Conservation (phyloP, 805 yeast species). For the Deakozyma indianensis region DNA sequence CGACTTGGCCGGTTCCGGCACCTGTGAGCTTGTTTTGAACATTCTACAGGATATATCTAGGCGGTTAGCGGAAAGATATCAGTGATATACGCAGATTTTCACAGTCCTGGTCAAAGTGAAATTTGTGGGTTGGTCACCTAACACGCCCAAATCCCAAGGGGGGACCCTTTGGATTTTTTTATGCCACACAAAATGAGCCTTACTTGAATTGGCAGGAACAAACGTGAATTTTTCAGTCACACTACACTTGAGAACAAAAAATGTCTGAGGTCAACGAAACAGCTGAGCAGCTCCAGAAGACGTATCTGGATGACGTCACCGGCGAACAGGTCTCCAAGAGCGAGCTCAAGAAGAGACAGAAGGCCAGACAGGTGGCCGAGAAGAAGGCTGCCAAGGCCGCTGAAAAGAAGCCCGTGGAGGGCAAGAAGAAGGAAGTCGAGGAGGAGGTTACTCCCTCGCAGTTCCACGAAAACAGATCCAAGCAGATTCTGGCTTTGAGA, state of each 20-base stretch:
- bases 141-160: no score
- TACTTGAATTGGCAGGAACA: no score
- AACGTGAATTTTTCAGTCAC: conserved; percentile 1
- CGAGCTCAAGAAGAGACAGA: conserved; percentile 91
- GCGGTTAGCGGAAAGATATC: no score
- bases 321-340: conserved; percentile 95
- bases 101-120: no score
- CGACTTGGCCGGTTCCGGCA: not conserved
- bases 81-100: no score
- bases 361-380: conserved; percentile 71
- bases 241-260: conserved; percentile 5
- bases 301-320: conserved; percentile 73
- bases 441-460: conserved; percentile 89
- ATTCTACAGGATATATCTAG: no score
- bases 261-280: conserved; percentile 40
- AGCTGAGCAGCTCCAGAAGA: conserved; percentile 50
- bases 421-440: conserved; percentile 51
- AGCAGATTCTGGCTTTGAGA: conserved; percentile 76
- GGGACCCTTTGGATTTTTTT: no score
- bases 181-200: no score
- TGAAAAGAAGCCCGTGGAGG: conserved; percentile 33
- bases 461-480: conserved; percentile 82
- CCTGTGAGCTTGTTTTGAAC: not conserved
- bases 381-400: conserved; percentile 89
- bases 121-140: not conserved